phyloP scores from a whole-genome alignment of 495 filamentous ascomycete genomes.

The Pyronema omphalodes region DNA sequence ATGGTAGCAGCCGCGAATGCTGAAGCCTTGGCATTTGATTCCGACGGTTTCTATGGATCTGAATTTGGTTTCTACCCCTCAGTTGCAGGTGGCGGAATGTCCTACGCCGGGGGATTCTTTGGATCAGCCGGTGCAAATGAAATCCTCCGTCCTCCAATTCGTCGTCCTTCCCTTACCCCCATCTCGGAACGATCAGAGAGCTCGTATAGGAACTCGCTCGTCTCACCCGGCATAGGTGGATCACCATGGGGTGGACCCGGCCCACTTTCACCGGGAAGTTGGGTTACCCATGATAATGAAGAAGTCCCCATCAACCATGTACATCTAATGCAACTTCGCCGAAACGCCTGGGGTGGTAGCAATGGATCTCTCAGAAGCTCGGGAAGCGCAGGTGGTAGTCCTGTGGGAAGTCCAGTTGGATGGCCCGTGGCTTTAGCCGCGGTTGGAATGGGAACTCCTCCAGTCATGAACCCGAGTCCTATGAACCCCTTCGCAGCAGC shows the following conservation, averaged over 20 bases:
- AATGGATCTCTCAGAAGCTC: slow-evolving; percentile 14
- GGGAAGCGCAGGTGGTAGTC: slow-evolving; percentile 3
- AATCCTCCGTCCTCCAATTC: slow-evolving; percentile 45
- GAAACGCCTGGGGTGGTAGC: slow-evolving; percentile 19
- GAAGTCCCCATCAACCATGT: slow-evolving; percentile 1
- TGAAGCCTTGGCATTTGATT: slow-evolving; percentile 76
- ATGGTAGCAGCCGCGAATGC: slow-evolving; percentile 94
- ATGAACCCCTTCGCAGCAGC: not conserved
- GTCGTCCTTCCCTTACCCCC: slow-evolving; percentile 82
- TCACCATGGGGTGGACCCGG: slow-evolving; percentile 10
- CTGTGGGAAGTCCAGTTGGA: slow-evolving; percentile 8
- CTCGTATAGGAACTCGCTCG: slow-evolving; percentile 74
- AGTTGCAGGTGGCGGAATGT: slow-evolving; percentile 14
- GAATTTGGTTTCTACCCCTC: slow-evolving; percentile 94
- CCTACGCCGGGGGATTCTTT: slow-evolving; percentile 66
- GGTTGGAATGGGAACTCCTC: not conserved
- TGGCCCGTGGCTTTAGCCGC: not conserved
- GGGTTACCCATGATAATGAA: slow-evolving; percentile 6
- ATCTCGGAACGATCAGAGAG: slow-evolving; percentile 95
- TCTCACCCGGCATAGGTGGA: slow-evolving; percentile 9
- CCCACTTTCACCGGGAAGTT: slow-evolving; percentile 13
- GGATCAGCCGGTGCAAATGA: slow-evolving; percentile 47
- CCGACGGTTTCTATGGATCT: slow-evolving; percentile 83
- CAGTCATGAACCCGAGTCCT: not conserved
- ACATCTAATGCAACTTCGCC: slow-evolving; percentile 9